These are phyloP conservation scores for Nemania bipapillata DNA, from an alignment of 2,329 filamentous ascomycete species.

Conservation along the genomic window DNA sequence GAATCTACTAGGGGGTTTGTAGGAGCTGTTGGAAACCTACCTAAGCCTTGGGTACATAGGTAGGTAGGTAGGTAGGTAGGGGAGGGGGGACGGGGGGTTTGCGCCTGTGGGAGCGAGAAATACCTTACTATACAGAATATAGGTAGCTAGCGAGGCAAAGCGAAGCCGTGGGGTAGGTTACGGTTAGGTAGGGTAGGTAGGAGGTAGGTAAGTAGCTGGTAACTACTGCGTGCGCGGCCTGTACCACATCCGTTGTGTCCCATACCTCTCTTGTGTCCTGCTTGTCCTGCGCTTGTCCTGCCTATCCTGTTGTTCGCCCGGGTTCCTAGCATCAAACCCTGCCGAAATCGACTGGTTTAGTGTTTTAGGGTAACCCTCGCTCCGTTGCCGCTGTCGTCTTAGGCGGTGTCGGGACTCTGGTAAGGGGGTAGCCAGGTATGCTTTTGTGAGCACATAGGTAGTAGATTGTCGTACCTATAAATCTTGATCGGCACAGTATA, in stretches of 20 bases:
- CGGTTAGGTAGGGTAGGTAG: not conserved
- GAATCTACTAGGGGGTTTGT: constrained; percentile 1
- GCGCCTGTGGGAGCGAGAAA: not conserved
- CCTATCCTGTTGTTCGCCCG: not conserved
- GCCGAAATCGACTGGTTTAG: constrained; percentile 2
- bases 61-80: not conserved
- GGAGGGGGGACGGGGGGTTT: not conserved
- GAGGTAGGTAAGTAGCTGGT: too few relatives aligned
- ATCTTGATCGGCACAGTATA: not conserved
- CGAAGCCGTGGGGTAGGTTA: constrained; percentile 7
- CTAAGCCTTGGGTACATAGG: too few relatives aligned
- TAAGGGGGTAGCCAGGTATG: not conserved
- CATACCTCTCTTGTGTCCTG: not conserved
- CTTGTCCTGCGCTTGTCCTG: not conserved
- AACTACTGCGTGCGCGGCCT: not conserved
- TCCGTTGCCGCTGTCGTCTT: constrained; percentile 13
- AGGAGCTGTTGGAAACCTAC: not conserved
- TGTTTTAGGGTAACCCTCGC: constrained; percentile 6
- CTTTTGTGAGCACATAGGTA: not conserved
- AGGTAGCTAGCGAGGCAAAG: not conserved
- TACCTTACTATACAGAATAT: not conserved
- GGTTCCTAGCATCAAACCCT: constrained; percentile 3
- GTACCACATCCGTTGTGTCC: not conserved
- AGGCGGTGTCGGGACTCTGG: constrained; percentile 12
- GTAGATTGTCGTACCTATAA: not conserved